Evolutionary conservation across 768 basidiomycete genomes (phyloP), one percentile per base, ranked within the genome.

Genomic region (Russula vinacea): DNA sequence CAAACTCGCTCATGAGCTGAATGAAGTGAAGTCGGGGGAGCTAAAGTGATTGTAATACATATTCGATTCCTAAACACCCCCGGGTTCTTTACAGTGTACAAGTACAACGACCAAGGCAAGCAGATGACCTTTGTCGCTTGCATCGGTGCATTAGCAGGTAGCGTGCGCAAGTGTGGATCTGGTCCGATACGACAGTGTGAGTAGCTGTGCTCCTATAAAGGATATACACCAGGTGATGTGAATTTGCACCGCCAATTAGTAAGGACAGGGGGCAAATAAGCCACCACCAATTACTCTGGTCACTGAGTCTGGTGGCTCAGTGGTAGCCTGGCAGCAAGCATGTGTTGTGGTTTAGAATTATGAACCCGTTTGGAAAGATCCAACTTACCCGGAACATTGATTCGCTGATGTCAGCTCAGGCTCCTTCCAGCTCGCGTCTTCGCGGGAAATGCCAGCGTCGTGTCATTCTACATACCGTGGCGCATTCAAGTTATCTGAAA

Each of bases 1-100:
- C 53, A 83, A 83, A 76, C 73, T 80, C 9, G 80, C 80, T 0
- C 79, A 81, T 62, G 80, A 83, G 71, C 64, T 83, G 65, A 78
- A 80, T 45, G 75, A 78, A 63, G 77, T 77, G 14, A 76, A 77
- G 51, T 71, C 76, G 9, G 65, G 71, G n/a, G 58, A 70, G 56
- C 59, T 60, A 29, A 37, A 64, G 4, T 56, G 53, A 64, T 19
- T 26, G 40, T 10, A 17, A 37, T 49, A 24, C 19, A 24, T 26
- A 32, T 11, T 33, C 33, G n/a, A n/a, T n/a, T n/a, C n/a, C 8
- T 17, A 53, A n/a, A 60, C 24, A 24, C 19, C 17, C 11, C 17
- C 35, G 5, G 11, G 33, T 50, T 35, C 4, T 26, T 19, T n/a
- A n/a, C 10, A 24, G 33, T 47, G 32, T n/a, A 14, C 14, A 35